Evolutionary conservation across 169 alveolate genomes (phyloP).

Genomic region (Plasmodium ovale): DNA sequence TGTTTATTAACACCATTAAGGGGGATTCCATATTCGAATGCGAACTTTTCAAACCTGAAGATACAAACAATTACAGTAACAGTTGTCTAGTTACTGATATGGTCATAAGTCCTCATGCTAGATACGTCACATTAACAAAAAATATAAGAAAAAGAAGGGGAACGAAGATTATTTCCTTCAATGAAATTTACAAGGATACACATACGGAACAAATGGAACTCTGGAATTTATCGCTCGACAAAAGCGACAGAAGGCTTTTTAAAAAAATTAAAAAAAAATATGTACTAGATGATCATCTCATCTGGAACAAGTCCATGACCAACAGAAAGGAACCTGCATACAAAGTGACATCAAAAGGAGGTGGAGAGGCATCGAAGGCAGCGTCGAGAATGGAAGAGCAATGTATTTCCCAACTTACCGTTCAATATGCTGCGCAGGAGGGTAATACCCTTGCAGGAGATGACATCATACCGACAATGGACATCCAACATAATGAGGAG

Average conservation of each 20-base stretch:
- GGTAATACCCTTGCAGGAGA: too few relatives aligned
- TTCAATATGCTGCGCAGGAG: too few relatives aligned
- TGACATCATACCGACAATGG: too few relatives aligned
- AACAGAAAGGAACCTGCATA: not conserved
- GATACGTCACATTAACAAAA: conserved; percentile 91
- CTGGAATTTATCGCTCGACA: conserved; percentile 50
- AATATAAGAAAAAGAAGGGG: conserved; percentile 85
- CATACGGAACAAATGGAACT: conserved; percentile 43
- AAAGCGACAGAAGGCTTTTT: conserved; percentile 47
- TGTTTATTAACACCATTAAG: conserved; percentile 63
- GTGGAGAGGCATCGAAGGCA: not conserved
- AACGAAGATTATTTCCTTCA: conserved; percentile 57
- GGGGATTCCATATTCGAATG: conserved; percentile 38
- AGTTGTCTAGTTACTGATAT: conserved; percentile 84
- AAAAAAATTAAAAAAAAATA: conserved; percentile 38
- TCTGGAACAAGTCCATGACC: conserved; percentile 72
- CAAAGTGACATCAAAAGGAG: too few relatives aligned
- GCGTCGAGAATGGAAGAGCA: not conserved
- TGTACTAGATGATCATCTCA: conserved; percentile 42
- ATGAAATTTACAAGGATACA: conserved; percentile 54
- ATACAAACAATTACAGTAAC: conserved; percentile 22
- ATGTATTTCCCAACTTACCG: too few relatives aligned
- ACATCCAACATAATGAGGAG: not conserved
- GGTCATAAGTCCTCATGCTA: conserved; percentile 92
- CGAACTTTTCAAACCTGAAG: conserved; percentile 38